Base-by-base conservation (phyloP, 2,329 filamentous ascomycete genomes). In the Diaporthe nobilis region DNA sequence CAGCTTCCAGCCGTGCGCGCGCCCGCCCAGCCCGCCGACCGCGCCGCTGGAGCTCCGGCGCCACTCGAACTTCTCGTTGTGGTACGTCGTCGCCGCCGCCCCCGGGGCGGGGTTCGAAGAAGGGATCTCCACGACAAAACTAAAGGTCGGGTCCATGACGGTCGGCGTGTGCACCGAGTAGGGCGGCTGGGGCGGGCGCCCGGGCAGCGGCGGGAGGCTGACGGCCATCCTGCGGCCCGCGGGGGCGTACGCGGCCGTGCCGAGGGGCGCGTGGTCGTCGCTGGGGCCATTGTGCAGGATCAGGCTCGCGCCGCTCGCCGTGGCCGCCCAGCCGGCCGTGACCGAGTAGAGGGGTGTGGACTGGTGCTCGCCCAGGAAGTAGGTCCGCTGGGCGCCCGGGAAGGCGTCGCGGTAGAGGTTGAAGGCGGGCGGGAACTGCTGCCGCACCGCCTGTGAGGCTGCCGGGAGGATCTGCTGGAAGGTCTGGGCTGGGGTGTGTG, bases 1-100 rank as follows among this genome's bases (percentile, higher is more conserved):
- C 9, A 88, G 82, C 80, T 87, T 86, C 83, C 84, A 86, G 12
- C 86, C 85, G 17, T 78, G 77, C 5, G 77, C 80, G n/a, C 79
- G 74, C 9, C 82, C 79, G 34, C 80, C 81, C 4, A 87, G 79
- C 7, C 77, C 77, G 53, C 78, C 79, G 42, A 87, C 81, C 53
- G 83, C 85, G 6, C 77, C 76, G 57, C 84, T 83, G 47, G 79
- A 79, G 75, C 82, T 84, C 75, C 83, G 81, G 3, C 86, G 84
- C 87, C 87, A 88, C 80, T 87, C 84, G 77, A 86, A 88, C 25
- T 77, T 65, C 78, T 87, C 86, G 17, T 20, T 49, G 25, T 67
- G 72, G 31, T 78, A 75, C 31, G 75, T 72, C 31, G 74, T 73
- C n/a, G 73, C 60, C 22, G 49, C 5, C 7, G 72, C 49, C 22